Evolutionary conservation across 2,329 filamentous ascomycete genomes (phyloP), one percentile per base, ranked within the genome.

Genomic region (Pseudogymnoascus sp.): DNA sequence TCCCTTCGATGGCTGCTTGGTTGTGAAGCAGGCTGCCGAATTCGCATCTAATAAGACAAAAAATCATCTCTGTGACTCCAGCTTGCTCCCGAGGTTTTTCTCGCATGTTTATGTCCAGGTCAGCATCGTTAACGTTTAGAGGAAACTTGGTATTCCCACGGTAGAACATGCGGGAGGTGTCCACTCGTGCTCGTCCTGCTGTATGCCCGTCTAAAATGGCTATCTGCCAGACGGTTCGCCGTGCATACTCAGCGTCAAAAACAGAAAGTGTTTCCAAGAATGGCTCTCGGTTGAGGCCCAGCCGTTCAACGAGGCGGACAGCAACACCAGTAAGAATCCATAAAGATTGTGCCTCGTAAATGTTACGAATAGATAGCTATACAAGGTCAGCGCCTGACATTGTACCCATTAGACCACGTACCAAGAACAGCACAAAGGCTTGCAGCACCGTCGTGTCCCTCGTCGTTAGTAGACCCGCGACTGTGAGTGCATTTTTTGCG

Each of bases 361-460:
- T 62, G 41, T 60, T 51, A 39, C 48, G 63, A n/a, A 59, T 29
- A 31, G 62, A 55, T 12, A 61, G 36, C 12, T 44, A 59, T 36
- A 35, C 38, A 4, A n/a, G 21, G 29, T 41, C 58, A 29, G 25
- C n/a, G 5, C 27, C 29, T 8, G 17, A 15, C 8, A n/a, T 33
- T 55, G n/a, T 10, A 35, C 29, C 8, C 7, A 4, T 7, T 61
- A 41, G n/a, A n/a, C 8, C 25, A 68, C 78, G 74, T 77, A 88
- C 85, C 63, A 89, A 76, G 67, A 87, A 90, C 13, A 91, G 75
- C 5, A 87, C 75, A 63, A 85, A 85, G 1, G 87, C 88, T 72
- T 91, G 87, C 25, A 91, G 73, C 3, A 87, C 79, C 59, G 83
- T 81, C 7, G 89, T 70, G 63, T 91, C 87, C 1, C 83, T 82